Conservation (phyloP, 257 asterid species). For the Echium plantagineum region DNA sequence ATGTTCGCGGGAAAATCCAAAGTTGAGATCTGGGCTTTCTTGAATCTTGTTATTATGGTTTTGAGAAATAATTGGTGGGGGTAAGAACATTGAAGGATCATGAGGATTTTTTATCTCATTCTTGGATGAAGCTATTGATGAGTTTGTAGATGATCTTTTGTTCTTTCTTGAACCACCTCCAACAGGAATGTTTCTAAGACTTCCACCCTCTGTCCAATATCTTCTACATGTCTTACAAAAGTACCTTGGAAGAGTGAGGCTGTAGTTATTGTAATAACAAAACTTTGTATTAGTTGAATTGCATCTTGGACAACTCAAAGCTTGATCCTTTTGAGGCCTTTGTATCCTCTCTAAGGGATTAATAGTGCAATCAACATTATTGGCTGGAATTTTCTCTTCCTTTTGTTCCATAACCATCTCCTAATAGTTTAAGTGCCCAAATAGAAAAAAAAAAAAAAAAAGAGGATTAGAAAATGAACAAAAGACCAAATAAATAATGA, state of each 20-base stretch:
- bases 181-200: conserved; percentile 67
- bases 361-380: conserved; percentile 10
- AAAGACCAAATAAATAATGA: too few species aligned
- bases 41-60: conserved; percentile 46
- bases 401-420: conserved; percentile 50
- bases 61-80: conserved; percentile 12
- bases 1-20: conserved; percentile 39
- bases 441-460: not conserved
- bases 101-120: conserved; percentile 22
- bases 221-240: conserved; percentile 78
- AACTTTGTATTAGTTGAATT: conserved; percentile 74
- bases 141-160: conserved; percentile 28
- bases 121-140: conserved; percentile 17
- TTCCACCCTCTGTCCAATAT: conserved; percentile 88
- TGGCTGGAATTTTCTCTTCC: conserved; percentile 37
- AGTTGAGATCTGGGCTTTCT: conserved; percentile 53
- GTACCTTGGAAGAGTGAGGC: conserved; percentile 64
- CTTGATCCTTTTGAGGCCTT: conserved; percentile 58
- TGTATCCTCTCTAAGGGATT: conserved; percentile 42
- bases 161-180: conserved; percentile 84
- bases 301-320: conserved; percentile 71
- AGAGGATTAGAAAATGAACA: too few species aligned
- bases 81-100: conserved; percentile 21
- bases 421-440: conserved; percentile 17
- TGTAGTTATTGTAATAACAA: conserved; percentile 83